phyloP scores from a whole-genome alignment of 2,329 filamentous ascomycete species.

The Cordyceps pruinosa region DNA sequence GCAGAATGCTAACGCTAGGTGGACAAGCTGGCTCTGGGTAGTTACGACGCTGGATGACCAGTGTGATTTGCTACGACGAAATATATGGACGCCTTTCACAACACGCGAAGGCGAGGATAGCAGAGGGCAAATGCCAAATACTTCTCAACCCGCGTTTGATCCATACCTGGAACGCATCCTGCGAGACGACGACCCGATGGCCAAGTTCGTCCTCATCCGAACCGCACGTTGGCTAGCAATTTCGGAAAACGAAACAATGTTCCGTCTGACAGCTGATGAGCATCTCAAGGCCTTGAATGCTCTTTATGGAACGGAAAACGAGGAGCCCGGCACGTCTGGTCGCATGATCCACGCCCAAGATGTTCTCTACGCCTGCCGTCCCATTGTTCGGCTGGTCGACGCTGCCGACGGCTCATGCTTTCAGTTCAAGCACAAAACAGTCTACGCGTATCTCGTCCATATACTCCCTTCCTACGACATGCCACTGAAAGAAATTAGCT shows the following conservation, averaged over 20 bases:
- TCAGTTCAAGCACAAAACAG: background rate
- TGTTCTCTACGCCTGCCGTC: background rate
- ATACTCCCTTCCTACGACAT: background rate
- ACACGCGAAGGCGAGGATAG: no score
- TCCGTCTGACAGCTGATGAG: background rate
- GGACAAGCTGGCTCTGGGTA: conserved; percentile 1
- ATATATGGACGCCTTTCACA: background rate
- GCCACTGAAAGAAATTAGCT: background rate
- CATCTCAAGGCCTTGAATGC: background rate
- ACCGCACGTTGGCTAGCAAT: background rate
- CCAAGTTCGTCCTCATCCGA: conserved; percentile 3
- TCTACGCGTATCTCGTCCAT: background rate
- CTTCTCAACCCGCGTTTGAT: background rate
- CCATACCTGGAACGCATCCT: conserved; percentile 7
- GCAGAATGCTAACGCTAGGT: background rate
- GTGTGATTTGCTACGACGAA: background rate
- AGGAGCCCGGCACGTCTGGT: background rate
- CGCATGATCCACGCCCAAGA: background rate
- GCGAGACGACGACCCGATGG: background rate
- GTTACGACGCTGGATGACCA: background rate
- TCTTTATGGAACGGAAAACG: background rate
- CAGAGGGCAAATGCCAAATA: background rate
- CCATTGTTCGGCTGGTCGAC: background rate
- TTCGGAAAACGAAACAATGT: background rate
- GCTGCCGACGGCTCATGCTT: background rate